Base-by-base conservation (phyloP, 2,329 filamentous ascomycete species). In the Neofusicoccum kwambonambiense region DNA sequence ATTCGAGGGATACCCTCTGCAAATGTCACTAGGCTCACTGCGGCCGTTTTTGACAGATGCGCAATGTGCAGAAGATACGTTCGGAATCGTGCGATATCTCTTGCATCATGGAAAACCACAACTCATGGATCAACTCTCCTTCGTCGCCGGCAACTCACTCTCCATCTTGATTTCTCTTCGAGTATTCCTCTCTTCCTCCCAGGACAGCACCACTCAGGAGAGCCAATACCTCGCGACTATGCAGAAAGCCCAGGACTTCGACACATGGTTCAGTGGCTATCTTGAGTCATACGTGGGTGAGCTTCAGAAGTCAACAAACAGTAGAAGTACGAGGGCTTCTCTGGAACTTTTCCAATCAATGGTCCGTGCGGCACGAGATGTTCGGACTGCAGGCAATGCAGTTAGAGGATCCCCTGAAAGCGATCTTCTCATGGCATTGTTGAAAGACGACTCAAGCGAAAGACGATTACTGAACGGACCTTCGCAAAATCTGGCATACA, bases 31-130 rank as follows among this genome's bases (percentile, higher is more conserved):
- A 1, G 91, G 93, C 71, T 89, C 90, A 1, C 82, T 97, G 19
- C 85, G 90, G 9, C 87, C 88, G 0, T 96, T 93, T 69, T 81
- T 98, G 5, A 89, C 89, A 1, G 90, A 98, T 69, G 84, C 89
- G 0, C 90, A 96, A 72, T 98, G 94, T 76, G 91, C 93, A 9
- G 92, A 97, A 72, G 95, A 99, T 79, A 89, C 91, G 1, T 83
- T 98, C 50, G 94, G 93, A 0, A 86, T 99, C 39, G 88, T 91
- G 66, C 90, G 92, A 75, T 97, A 96, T 76, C 83, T 99, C 1
- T 82, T 98, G 13, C 81, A 86, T 5, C 84, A 85, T 60, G 93
- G 94, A 7, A 79, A 80, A 15, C 70, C 79, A 4, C 88, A 94
- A 73, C 81, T 99, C 4, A 78, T 76, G 3, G 82, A 85, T 37